Evolutionary conservation across 2,329 filamentous ascomycete species (phyloP), one percentile per base, ranked within the genome.

Genomic region (Albifimbria verrucaria): DNA sequence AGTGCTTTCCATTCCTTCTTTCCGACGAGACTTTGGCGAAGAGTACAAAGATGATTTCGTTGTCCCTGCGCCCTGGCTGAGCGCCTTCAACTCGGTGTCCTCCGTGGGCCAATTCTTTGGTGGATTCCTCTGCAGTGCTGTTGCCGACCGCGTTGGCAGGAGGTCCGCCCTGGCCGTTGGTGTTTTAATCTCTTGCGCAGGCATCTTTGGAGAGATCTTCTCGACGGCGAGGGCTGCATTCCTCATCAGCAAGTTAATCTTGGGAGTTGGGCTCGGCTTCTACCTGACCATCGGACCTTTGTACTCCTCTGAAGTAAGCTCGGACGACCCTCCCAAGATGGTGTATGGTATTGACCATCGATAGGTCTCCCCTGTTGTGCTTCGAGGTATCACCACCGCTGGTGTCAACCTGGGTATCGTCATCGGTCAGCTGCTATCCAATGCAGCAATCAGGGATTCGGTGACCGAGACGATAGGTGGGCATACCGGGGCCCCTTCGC

Each of bases 371-470:
- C 73, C 78, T 0, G 72, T 79, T 12, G 70, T 71, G 4, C 68
- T 81, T 3, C 72, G 79, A 43, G 77, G 78, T 39, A 68, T 79
- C 22, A 65, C 77, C 0, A 79, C 77, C 0, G 72, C 76, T 0
- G 75, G 75, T 12, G 71, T 79, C 28, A 79, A 81, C 54, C 68
- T 82, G 1, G 77, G 74, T n/a, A 76, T 81, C 15, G 69, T 68
- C 2, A 60, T 82, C 1, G 81, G 82, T 1, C 81, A 86, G 61
- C 68, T 83, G 15, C 73, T 84, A 20, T 81, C 80, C 4, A 81
- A 82, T 28, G 78, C 76, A 4, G 80, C 83, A 4, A 77, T 85
- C 54, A 81, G 80, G 74, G 71, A 4, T 81, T 85, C 60, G 72
- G 82, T 7, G 64, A n/a, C n/a, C 15, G 15, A 7, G 9, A 32